These are phyloP conservation scores for Penicillium palitans DNA, from an alignment of 2,329 filamentous ascomycete species.

Conservation along the genomic window DNA sequence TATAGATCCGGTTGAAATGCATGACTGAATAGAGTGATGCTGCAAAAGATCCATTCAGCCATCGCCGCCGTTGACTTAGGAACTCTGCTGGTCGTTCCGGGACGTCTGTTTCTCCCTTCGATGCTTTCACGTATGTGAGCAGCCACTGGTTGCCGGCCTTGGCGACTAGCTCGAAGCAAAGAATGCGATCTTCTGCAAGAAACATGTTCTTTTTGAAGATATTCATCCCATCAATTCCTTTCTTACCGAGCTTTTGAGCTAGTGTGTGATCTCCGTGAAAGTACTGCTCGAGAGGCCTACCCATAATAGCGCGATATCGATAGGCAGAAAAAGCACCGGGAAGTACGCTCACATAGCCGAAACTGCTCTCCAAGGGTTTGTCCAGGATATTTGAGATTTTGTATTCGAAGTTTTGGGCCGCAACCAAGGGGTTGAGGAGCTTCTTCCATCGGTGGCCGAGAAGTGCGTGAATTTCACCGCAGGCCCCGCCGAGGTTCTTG, in stretches of 20 bases:
- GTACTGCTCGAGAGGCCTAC: slow-evolving; percentile 89
- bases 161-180: slow-evolving; percentile 95
- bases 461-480: slow-evolving; percentile 97
- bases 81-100: slow-evolving; percentile 93
- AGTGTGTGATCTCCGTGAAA: slow-evolving; percentile 97
- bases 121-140: slow-evolving; percentile 93
- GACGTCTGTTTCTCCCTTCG: slow-evolving; percentile 97
- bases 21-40: slow-evolving; percentile 92
- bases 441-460: slow-evolving; percentile 83
- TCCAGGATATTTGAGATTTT: slow-evolving; percentile 98
- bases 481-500: slow-evolving; percentile 93
- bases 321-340: slow-evolving; percentile 97
- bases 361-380: slow-evolving; percentile 91
- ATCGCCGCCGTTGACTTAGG: slow-evolving; percentile 92
- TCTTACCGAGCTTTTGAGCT: slow-evolving; percentile 87
- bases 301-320: slow-evolving; percentile 94
- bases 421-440: slow-evolving; percentile 87
- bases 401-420: slow-evolving; percentile 97
- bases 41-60: slow-evolving; percentile 97
- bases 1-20: slow-evolving; percentile 97
- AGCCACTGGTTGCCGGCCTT: slow-evolving; percentile 99
- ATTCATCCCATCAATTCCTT: slow-evolving; percentile 98
- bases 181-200: slow-evolving; percentile 97
- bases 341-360: slow-evolving; percentile 93
- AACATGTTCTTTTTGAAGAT: slow-evolving; percentile 99